Evolutionary conservation across 2,329 filamentous ascomycete species (phyloP).

Genomic region (Cladorrhinum sp.): DNA sequence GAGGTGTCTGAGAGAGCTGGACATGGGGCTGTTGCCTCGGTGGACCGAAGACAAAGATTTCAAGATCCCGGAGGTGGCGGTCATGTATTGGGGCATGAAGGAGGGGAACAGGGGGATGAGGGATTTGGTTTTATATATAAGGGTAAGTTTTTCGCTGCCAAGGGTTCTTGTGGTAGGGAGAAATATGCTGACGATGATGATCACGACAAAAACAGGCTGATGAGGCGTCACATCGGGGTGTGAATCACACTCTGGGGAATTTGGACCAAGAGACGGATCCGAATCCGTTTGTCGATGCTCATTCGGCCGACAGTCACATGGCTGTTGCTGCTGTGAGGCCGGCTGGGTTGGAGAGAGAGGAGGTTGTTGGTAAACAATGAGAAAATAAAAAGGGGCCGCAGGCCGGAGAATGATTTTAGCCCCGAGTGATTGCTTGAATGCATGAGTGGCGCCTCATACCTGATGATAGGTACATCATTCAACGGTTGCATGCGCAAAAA

Average conservation of each 20-base stretch:
- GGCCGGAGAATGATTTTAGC: too few relatives aligned
- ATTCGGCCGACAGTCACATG: slow-evolving; percentile 10
- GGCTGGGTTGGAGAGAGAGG: slow-evolving; percentile 18
- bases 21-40: slow-evolving; percentile 73
- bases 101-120: slow-evolving; percentile 76
- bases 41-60: slow-evolving; percentile 67
- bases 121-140: slow-evolving; percentile 81
- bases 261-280: slow-evolving; percentile 80
- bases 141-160: slow-evolving; percentile 33
- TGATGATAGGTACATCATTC: too few relatives aligned
- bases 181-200: not conserved
- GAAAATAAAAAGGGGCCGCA: too few relatives aligned
- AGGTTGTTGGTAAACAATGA: slow-evolving; percentile 12
- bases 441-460: too few relatives aligned
- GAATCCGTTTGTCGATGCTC: slow-evolving; percentile 78
- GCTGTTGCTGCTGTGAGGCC: slow-evolving; percentile 16
- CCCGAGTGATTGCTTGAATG: too few relatives aligned
- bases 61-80: slow-evolving; percentile 78
- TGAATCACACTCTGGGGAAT: slow-evolving; percentile 93
- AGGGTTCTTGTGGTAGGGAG: not conserved
- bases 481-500: too few relatives aligned
- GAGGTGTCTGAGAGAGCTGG: slow-evolving; percentile 80
- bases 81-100: slow-evolving; percentile 93
- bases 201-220: slow-evolving; percentile 24
- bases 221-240: slow-evolving; percentile 85